Evolutionary conservation across 73 alveolate species (phyloP).

Genomic region (Symbiodinium pilosum): DNA sequence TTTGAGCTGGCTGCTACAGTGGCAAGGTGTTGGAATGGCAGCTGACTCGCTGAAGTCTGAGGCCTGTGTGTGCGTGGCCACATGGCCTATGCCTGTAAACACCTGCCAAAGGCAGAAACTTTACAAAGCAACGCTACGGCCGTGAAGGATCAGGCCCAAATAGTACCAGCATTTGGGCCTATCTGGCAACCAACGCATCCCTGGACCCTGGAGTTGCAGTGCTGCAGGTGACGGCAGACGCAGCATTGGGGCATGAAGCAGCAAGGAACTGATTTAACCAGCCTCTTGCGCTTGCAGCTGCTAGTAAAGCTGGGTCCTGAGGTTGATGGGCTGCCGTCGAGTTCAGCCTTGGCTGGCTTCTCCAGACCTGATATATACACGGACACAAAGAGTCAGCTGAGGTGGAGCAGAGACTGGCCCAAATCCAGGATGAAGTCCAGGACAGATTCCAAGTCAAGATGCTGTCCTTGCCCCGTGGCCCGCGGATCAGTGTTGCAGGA

Average conservation of each 20-base stretch:
- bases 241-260: not conserved
- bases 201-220: not conserved
- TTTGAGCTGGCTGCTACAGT: no score
- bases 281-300: no score
- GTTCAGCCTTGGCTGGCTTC: not conserved
- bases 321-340: not conserved
- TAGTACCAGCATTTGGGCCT: not conserved
- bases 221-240: not conserved
- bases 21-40: not conserved
- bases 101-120: not conserved
- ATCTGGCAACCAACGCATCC: not conserved
- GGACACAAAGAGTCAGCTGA: not conserved
- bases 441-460: no score
- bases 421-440: not conserved
- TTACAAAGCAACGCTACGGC: not conserved
- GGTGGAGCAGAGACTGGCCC: not conserved
- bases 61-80: not conserved
- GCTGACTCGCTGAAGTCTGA: not conserved
- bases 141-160: not conserved
- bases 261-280: not conserved
- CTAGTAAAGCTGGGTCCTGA: no score
- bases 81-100: no score
- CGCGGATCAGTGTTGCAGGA: no score
- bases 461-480: no score
- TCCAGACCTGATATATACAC: no score